Percentiles rank a stretch among this genome's conserved stretches.
Conservation (phyloP, 139 green algal species). For the Deuterostichococcus epilithicus region DNA sequence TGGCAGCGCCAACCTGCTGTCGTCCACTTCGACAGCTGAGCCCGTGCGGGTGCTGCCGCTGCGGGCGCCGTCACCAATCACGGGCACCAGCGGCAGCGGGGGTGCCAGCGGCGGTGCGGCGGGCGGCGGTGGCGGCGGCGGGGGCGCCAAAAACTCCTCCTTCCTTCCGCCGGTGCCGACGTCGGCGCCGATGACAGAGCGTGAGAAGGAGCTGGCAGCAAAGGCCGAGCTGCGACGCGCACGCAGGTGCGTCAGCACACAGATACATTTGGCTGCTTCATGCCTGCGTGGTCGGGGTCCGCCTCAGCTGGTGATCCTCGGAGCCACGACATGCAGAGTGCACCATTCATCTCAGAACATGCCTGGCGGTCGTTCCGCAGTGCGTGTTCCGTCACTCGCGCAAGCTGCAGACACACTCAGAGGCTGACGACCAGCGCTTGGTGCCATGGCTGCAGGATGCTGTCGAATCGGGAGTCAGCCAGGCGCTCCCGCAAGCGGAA, state of each 20-base stretch:
- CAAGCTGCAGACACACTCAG: too few relatives aligned
- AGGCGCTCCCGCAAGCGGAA: conserved; percentile 74
- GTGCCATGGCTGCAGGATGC: conserved; percentile 56
- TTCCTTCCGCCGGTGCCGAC: neutral
- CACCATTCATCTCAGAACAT: too few relatives aligned
- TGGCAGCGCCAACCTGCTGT: conserved; percentile 21
- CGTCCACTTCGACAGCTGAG: conserved; percentile 22
- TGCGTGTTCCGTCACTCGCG: too few relatives aligned
- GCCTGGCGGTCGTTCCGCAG: too few relatives aligned
- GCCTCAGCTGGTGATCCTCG: too few relatives aligned
- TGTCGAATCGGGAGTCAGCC: conserved; percentile 86
- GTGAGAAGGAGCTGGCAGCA: neutral
- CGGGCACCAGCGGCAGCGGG: too few relatives aligned
- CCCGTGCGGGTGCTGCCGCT: neutral
- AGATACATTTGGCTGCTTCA: too few relatives aligned
- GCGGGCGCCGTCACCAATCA: neutral
- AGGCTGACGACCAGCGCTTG: neutral
- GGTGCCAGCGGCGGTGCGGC: neutral
- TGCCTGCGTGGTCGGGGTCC: too few relatives aligned
- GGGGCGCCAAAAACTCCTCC: neutral
- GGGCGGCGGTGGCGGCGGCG: neutral
- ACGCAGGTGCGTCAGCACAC: conserved; percentile 28
- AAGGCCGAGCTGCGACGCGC: conserved; percentile 42
- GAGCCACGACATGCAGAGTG: too few relatives aligned
- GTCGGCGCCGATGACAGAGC: neutral